Evolutionary conservation across 371 early-diverging fungal species (phyloP).

Genomic region (Saksenaea vasiformis): DNA sequence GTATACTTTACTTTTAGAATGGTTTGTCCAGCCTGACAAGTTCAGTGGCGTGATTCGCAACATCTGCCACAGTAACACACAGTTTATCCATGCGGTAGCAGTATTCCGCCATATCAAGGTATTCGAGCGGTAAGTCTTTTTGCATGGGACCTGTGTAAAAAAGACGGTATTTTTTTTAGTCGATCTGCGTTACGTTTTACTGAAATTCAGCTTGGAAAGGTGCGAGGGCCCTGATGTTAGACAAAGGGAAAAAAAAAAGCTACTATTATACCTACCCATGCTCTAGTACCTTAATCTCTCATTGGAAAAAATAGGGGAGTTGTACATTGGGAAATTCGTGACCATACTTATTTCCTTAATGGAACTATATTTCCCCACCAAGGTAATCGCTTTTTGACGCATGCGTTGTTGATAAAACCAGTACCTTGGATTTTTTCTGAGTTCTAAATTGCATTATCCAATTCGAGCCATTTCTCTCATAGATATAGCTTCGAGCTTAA

Average conservation of each 20-base stretch:
- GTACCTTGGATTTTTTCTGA: neutral
- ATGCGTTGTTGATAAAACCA: neutral
- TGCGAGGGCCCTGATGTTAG: neutral
- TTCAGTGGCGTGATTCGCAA: neutral
- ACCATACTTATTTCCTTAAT: neutral
- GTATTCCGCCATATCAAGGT: neutral
- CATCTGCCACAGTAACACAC: slow-evolving; percentile 1
- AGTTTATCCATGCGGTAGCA: neutral
- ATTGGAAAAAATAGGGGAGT: neutral
- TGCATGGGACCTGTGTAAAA: neutral
- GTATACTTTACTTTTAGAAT: neutral
- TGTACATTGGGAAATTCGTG: neutral
- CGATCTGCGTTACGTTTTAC: slow-evolving; percentile 5
- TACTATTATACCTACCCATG: neutral
- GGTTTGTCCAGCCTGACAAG: neutral
- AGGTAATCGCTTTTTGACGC: neutral
- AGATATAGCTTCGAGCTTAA: neutral
- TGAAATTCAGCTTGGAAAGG: neutral
- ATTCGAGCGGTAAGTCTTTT: neutral
- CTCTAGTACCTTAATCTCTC: neutral
- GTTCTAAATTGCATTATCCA: neutral
- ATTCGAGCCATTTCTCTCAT: neutral
- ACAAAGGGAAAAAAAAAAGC: neutral
- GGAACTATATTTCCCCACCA: slow-evolving; percentile 1
- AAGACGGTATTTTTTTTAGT: neutral